Percentiles rank a stretch among this genome's conserved stretches.
Evolutionary conservation across 768 basidiomycete genomes (phyloP).

Genomic region (Coprinopsis cinerea): DNA sequence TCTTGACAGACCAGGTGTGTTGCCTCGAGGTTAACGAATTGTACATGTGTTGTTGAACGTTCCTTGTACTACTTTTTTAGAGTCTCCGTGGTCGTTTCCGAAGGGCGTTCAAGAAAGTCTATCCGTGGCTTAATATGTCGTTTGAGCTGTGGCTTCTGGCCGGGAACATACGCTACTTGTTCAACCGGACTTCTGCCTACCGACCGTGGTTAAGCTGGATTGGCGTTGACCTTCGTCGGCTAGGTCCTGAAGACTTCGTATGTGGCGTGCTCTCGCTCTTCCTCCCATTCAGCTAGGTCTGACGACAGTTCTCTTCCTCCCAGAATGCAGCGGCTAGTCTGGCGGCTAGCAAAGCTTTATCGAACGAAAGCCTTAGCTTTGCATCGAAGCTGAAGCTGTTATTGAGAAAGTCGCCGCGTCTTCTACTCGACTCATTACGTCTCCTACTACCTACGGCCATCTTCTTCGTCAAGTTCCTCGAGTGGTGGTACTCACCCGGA

Average conservation of each 20-base stretch:
- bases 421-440: constrained; percentile 72
- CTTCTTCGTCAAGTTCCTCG: constrained; percentile 93
- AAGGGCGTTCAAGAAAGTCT: constrained; percentile 61
- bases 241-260: constrained; percentile 76
- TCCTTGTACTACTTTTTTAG: constrained; percentile 30
- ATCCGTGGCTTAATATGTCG: constrained; percentile 75
- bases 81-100: constrained; percentile 48
- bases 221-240: constrained; percentile 74
- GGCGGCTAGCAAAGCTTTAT: constrained; percentile 24
- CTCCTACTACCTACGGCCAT: constrained; percentile 82
- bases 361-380: constrained; percentile 29
- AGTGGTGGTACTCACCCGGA: constrained; percentile 98
- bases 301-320: not conserved
- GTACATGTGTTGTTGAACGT: not conserved
- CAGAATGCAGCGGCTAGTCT: constrained; percentile 37
- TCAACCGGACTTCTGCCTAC: constrained; percentile 80
- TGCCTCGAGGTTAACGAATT: not conserved
- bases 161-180: constrained; percentile 87
- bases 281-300: not conserved
- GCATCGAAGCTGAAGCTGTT: constrained; percentile 40
- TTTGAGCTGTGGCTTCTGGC: constrained; percentile 80
- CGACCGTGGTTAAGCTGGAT: constrained; percentile 90
- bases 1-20: constrained; percentile 49
- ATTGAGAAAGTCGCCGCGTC: constrained; percentile 48
- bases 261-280: constrained; percentile 23